Evolutionary conservation across 805 yeast genomes (phyloP).

Genomic region (Priceomyces fermenticarens): DNA sequence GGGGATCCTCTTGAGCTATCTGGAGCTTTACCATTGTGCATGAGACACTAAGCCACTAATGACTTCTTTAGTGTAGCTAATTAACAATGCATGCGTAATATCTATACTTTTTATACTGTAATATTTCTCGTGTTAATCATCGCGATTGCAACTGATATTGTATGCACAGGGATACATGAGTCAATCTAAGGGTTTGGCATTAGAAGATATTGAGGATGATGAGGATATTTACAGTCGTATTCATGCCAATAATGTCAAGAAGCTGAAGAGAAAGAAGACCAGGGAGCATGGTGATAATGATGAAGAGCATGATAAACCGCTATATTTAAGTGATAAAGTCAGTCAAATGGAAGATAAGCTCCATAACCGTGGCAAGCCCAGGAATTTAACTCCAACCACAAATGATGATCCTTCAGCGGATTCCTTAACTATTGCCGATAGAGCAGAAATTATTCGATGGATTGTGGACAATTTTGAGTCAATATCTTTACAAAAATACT

Average conservation of each 20-base stretch:
- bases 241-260: constrained; percentile 5
- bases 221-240: constrained; percentile 14
- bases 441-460: not conserved
- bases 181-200: not conserved
- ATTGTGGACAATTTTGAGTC: constrained; percentile 1
- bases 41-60: no score
- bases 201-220: constrained; percentile 10
- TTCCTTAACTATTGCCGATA: not conserved
- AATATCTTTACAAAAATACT: not conserved
- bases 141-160: not conserved
- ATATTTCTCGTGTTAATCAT: not conserved
- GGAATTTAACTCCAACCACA: not conserved
- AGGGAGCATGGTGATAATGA: not conserved
- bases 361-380: not conserved
- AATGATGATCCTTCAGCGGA: not conserved
- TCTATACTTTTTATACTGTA: no score
- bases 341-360: constrained; percentile 6
- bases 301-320: not conserved
- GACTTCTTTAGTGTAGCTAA: no score
- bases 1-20: constrained; percentile 1
- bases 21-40: not conserved
- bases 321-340: constrained; percentile 6
- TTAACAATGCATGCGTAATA: no score
- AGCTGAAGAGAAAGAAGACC: constrained; percentile 5
- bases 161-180: not conserved